These are phyloP conservation scores for Stagonosporopsis rhizophila DNA, from an alignment of 2,329 filamentous ascomycete genomes.

Conservation along the genomic window DNA sequence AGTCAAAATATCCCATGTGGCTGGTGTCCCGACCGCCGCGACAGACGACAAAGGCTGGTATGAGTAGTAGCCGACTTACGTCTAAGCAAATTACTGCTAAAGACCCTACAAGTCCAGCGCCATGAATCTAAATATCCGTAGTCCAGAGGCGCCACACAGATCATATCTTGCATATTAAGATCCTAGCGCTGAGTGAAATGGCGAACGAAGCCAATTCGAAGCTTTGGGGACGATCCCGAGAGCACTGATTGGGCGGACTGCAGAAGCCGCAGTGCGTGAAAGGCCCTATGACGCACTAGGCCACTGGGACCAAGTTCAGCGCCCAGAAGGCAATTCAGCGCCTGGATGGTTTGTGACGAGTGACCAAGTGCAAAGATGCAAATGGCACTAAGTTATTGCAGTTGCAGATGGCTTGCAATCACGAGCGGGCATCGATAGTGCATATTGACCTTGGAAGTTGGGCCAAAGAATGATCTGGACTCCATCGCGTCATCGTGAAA, in stretches of 20 bases:
- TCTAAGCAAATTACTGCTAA: not conserved
- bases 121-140: constrained; percentile 9
- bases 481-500: not conserved
- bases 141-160: constrained; percentile 19
- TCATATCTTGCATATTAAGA: constrained; percentile 17
- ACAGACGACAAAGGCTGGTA: not conserved
- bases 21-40: not conserved
- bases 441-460: not conserved
- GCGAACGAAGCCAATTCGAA: not conserved
- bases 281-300: constrained; percentile 5
- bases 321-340: not conserved
- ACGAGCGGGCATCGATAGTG: not conserved
- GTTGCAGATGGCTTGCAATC: constrained; percentile 1
- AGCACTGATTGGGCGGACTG: not conserved
- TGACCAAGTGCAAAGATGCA: constrained; percentile 1
- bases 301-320: not conserved
- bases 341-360: not conserved
- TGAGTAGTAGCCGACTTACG: constrained; percentile 1
- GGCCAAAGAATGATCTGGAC: constrained; percentile 4
- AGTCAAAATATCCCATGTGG: constrained; percentile 1
- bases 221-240: not conserved
- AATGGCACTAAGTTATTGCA: not conserved
- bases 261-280: not conserved
- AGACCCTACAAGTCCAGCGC: not conserved
- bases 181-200: constrained; percentile 8